Percentiles rank a stretch among this genome's conserved stretches.
Evolutionary conservation across 345 rosid genomes (phyloP).

Genomic region (Gossypium rotundifolium): DNA sequence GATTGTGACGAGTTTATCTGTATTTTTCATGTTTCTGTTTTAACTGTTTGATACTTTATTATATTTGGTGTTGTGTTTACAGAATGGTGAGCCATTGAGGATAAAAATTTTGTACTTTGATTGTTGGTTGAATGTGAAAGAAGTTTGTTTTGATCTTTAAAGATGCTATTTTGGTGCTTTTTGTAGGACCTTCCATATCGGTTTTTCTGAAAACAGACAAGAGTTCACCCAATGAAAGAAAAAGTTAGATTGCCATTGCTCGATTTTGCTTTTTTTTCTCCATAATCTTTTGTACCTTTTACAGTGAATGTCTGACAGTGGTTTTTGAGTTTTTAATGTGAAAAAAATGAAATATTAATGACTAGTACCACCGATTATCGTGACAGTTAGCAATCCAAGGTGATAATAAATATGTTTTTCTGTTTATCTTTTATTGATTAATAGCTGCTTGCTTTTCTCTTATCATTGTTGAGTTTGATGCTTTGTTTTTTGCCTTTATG

Average conservation of each 20-base stretch:
- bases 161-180: background rate
- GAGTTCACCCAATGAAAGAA: background rate
- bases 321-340: background rate
- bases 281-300: background rate
- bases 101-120: slow-evolving; percentile 14
- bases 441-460: background rate
- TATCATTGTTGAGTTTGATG: background rate
- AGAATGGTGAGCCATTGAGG: background rate
- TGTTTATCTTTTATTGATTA: background rate
- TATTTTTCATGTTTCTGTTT: slow-evolving; percentile 10
- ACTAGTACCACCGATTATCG: background rate
- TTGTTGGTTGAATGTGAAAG: background rate
- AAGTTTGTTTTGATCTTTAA: slow-evolving; percentile 5
- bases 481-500: background rate
- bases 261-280: background rate
- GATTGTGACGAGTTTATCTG: slow-evolving; percentile 11
- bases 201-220: background rate
- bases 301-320: background rate
- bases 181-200: background rate
- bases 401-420: background rate
- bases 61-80: background rate
- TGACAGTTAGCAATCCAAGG: background rate
- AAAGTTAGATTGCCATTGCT: background rate
- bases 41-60: background rate
- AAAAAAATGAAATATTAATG: background rate